phyloP scores from a whole-genome alignment of 208 protist species.

The Crithidia sp. region DNA sequence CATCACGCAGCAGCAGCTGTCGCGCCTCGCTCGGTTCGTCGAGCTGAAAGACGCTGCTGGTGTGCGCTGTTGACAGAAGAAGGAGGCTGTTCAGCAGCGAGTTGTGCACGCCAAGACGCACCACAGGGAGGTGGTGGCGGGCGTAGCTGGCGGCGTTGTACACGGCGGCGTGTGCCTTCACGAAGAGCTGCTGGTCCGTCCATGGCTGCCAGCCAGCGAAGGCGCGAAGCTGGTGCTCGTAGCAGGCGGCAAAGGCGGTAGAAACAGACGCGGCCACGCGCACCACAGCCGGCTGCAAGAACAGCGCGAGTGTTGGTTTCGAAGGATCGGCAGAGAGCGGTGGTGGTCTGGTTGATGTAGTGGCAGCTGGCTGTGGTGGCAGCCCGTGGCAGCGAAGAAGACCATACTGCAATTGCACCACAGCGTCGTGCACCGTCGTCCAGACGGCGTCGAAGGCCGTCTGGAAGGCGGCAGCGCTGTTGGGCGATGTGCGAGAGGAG shows the following conservation, averaged over 20 bases:
- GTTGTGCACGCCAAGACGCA: constrained; percentile 38
- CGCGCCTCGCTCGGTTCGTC: constrained; percentile 29
- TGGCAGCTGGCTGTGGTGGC: neutral
- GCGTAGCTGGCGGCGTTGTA: constrained; percentile 52
- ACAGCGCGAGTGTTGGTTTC: constrained; percentile 6
- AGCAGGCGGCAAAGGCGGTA: constrained; percentile 25
- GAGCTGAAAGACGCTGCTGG: constrained; percentile 16
- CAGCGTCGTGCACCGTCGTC: constrained; percentile 4
- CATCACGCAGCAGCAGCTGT: constrained; percentile 11
- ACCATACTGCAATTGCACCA: constrained; percentile 16
- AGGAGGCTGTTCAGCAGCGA: constrained; percentile 58
- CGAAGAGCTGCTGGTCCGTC: constrained; percentile 57
- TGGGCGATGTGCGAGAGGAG: neutral
- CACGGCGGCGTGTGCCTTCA: constrained; percentile 20
- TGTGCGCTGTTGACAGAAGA: constrained; percentile 25
- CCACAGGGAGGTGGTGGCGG: constrained; percentile 42
- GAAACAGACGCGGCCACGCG: constrained; percentile 28
- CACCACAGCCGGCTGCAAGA: constrained; percentile 44
- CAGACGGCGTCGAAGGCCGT: constrained; percentile 8
- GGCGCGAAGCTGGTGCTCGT: constrained; percentile 29
- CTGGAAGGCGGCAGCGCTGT: neutral
- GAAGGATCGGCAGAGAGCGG: neutral
- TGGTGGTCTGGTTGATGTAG: too few relatives aligned
- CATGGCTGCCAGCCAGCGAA: constrained; percentile 53
- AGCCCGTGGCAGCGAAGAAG: neutral